Base-by-base conservation (phyloP, 1,284 basidiomycete species). In the Meripilus lineatus region DNA sequence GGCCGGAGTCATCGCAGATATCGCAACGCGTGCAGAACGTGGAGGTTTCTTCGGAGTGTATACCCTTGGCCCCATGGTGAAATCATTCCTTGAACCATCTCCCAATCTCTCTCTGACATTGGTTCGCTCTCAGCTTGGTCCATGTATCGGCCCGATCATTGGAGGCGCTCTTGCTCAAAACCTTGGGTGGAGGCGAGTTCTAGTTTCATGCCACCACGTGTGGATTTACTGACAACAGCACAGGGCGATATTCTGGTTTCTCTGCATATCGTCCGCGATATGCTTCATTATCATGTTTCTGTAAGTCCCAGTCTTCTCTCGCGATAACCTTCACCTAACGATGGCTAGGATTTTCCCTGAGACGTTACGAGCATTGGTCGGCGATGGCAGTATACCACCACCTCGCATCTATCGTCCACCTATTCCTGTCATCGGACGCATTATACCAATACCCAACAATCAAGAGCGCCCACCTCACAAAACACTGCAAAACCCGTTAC, bases 191-290 rank as follows among this genome's bases (percentile, higher is more conserved):
- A 76, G 84, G 83, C 40, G 66, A 37, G 3, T n/a, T 3, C 14
- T 47, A 17, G 28, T 30, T 30, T n/a, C n/a, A n/a, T n/a, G n/a
- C n/a, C 28, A 30, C 8, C n/a, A 30, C 8, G n/a, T 30, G 28
- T 30, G 28, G n/a, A 30, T 10, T 10, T 30, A n/a, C 28, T 30
- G 28, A 30, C 28, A 10, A 10, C n/a, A 30, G 8, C n/a, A 30
- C 38, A 81, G 86, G 54, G 70, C 84, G 2, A 84, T 90, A 21
- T 91, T 91, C 58, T 90, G 85, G 85, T 85, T 90, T 55, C 62
- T 90, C 5, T 75, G 74, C 43, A 89, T 88, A 3, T 57, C 75
- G 0, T 70, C 81, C 5, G 75, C 69, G 1, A 49, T 67, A 4
- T 81, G 79, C 52, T 65, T 78, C 24, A 32, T 84, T 5, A 58